Evolutionary conservation across 805 yeast genomes (phyloP).

Genomic region (Saccharomycopsis synnaedendra): DNA sequence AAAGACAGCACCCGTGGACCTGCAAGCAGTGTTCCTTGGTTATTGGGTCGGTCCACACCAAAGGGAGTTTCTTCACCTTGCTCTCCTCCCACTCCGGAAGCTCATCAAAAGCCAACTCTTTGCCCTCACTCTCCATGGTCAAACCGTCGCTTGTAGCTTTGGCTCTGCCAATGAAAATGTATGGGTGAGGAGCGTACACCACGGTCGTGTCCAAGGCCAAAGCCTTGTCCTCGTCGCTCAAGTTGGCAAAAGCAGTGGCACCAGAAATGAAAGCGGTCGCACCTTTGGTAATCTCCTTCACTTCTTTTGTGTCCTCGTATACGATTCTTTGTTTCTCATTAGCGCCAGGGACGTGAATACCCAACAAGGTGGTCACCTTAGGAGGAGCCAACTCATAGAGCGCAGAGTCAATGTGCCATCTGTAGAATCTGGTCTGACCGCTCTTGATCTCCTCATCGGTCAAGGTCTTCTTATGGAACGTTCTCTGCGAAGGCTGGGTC

Average conservation of each 20-base stretch:
- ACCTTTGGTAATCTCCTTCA: slow-evolving; percentile 61
- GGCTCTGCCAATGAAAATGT: slow-evolving; percentile 72
- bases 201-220: slow-evolving; percentile 70
- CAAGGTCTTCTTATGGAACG: slow-evolving; percentile 63
- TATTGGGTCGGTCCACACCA: slow-evolving; percentile 89
- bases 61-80: slow-evolving; percentile 66
- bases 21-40: slow-evolving; percentile 77
- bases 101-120: slow-evolving; percentile 53
- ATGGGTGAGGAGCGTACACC: slow-evolving; percentile 88
- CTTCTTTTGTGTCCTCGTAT: slow-evolving; percentile 58
- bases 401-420: slow-evolving; percentile 94
- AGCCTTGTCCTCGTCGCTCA: slow-evolving; percentile 60
- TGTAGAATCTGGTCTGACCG: slow-evolving; percentile 66
- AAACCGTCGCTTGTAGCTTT: slow-evolving; percentile 79
- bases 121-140: slow-evolving; percentile 73
- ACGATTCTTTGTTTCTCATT: slow-evolving; percentile 51
- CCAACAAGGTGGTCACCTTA: slow-evolving; percentile 71
- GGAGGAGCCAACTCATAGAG: slow-evolving; percentile 82
- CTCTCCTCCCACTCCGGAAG: slow-evolving; percentile 78
- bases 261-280: slow-evolving; percentile 88
- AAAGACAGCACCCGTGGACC: slow-evolving; percentile 81
- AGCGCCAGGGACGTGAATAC: slow-evolving; percentile 67
- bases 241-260: slow-evolving; percentile 57
- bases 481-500: slow-evolving; percentile 76
- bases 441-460: slow-evolving; percentile 50